Evolutionary conservation across 202 grass and related monocot species (phyloP), one percentile per base, ranked within the genome.

Genomic region (Setaria viridis): DNA sequence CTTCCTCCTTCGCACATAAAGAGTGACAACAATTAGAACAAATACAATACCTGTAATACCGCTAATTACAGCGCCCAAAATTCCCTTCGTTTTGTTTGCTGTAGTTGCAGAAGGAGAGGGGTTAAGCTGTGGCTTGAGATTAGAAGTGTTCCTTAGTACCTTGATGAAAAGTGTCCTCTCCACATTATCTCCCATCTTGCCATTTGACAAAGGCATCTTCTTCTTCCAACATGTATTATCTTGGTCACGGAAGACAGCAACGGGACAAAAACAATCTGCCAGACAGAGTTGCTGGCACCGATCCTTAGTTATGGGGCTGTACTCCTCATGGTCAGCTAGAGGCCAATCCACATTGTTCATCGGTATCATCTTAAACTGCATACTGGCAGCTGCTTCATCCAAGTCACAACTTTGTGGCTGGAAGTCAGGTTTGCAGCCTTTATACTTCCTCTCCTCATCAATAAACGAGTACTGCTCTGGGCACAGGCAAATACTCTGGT

Each of bases 381-480:
- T 1, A 1, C 0, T 1, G 9, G 51, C 78, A 37, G 13, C 3
- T 63, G 33, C 51, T 50, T 85, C 88, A 47, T 85, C 56, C 0
- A 76, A 34, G 14, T 91, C 53, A 58, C 91, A 95, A 7, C 84
- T 95, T 11, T 95, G 93, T 39, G 77, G 30, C 2, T 15, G 7
- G 19, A 95, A 95, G 25, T 91, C 47, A 0, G 86, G 86, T 41
- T 32, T 91, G 47, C 91, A 95, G 0, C 93, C 93, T 81, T 88
- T 87, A 65, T 93, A 88, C 20, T 50, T 34, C 9, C 62, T 84
- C 25, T 62, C 82, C 0, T 55, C 20, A 59, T 95, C 93, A 2
- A 91, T 15, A 62, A 91, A 95, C 3, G 87, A 85, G 54, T 93
- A 95, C 0, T 12, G 0, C 0, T 59, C 7, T 54, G 80, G 84